A percentile compares a stretch with the other conserved stretches of the same genome.
These are phyloP conservation scores for Lasiodiplodia gonubiensis DNA, from an alignment of 2,329 filamentous ascomycete genomes.

Conservation along the genomic window DNA sequence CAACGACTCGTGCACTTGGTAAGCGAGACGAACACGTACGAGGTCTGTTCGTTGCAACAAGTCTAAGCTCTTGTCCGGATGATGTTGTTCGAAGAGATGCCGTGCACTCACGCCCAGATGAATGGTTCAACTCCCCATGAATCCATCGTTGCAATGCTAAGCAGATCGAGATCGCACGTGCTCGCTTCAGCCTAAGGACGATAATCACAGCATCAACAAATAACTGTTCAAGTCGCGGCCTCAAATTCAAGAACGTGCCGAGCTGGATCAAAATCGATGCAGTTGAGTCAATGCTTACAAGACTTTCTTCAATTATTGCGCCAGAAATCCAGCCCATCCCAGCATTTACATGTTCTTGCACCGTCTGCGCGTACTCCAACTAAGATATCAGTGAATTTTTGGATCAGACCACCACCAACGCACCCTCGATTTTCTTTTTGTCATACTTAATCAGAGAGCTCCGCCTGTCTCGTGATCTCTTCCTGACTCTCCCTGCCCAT, in stretches of 20 bases:
- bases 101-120: no score
- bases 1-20: background rate
- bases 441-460: conserved; percentile 5
- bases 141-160: no score
- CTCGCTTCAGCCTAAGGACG: no score
- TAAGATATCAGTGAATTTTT: background rate
- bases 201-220: no score
- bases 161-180: no score
- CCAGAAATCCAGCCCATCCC: background rate
- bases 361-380: background rate
- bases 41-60: background rate
- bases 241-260: no score
- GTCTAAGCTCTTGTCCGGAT: no score
- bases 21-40: background rate
- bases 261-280: background rate
- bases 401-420: background rate
- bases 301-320: background rate
- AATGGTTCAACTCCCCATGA: no score
- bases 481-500: conserved; percentile 54
- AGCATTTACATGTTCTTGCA: conserved; percentile 2
- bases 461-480: conserved; percentile 30
- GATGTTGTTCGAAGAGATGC: no score
- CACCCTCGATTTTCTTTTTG: background rate
- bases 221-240: no score
- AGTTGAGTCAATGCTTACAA: background rate